phyloP scores from a whole-genome alignment of 2,329 filamentous ascomycete genomes.

The Fusarium transvaalense region DNA sequence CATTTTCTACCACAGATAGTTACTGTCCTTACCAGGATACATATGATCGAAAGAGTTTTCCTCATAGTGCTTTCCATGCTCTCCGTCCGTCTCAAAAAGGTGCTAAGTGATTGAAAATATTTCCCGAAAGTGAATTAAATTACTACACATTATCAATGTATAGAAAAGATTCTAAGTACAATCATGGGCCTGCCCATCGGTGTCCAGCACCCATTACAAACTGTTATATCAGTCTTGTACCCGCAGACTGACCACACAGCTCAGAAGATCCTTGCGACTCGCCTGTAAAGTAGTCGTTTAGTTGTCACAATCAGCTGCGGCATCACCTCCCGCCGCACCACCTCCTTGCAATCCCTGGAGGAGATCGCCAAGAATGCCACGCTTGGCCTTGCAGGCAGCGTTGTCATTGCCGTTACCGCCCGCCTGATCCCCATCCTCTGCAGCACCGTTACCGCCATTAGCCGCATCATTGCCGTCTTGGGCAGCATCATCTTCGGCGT shows the following conservation, averaged over 20 bases:
- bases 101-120: fast-evolving
- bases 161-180: not conserved
- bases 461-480: not conserved
- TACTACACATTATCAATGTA: not conserved
- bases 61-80: fast-evolving
- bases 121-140: not conserved
- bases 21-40: fast-evolving
- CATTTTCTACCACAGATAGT: not conserved
- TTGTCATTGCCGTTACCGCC: not conserved
- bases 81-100: fast-evolving
- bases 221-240: not conserved
- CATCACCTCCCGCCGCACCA: not conserved
- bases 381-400: not conserved
- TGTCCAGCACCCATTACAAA: constrained; percentile 19
- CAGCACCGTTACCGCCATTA: not conserved
- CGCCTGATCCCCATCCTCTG: not conserved
- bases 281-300: fast-evolving
- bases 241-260: not conserved
- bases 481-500: not conserved
- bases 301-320: not conserved
- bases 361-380: not conserved
- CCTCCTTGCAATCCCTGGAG: not conserved
- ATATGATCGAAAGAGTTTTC: not conserved
- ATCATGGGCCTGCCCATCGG: constrained; percentile 4
- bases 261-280: not conserved